Base-by-base conservation (phyloP, 257 asterid genomes). In the Jasminum sambac region DNA sequence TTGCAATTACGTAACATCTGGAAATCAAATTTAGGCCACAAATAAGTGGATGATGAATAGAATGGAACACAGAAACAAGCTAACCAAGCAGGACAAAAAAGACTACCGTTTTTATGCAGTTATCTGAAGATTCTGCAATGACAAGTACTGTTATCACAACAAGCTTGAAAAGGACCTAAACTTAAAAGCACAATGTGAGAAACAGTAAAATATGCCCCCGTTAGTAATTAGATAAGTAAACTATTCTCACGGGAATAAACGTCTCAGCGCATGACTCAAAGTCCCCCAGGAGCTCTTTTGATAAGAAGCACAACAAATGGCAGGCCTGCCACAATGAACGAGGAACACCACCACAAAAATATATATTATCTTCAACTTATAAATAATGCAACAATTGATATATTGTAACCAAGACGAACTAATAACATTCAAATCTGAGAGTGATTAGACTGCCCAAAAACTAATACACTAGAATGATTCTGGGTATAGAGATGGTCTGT, bases 101-200 rank as follows among this genome's bases (percentile, higher is more conserved):
- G 30, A 64, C 81, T 86, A 95, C 99, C 84, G 99, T 95, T 80
- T 95, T 95, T 75, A 95, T 91, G 89, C 99, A 95, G 88, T 87
- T 91, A 80, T 95, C 99, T 0, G 99, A 96, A 25, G 99, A 95
- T 80, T 95, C 99, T 83, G 97, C 97, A 81, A 95, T 95, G 71
- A 95, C 98, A 74, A 95, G 97, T 76, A 95, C 98, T 52, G 99
- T 91, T 80, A 95, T 95, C 82, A 95, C 99, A 65, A 95, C 98
- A 83, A 95, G 99, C 97, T 95, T 95, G 98, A 95, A 95, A 78
- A 95, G 98, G 68, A 88, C 97, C 99, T 95, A 90, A 74, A 72
- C 68, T 69, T 67, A 79, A 80, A 69, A 81, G 39, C 38, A 74
- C 34, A 44, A 63, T 21, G 83, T 81, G 84, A 83, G 89, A 80